Evolutionary conservation across 2,329 filamentous ascomycete species (phyloP).

Genomic region (Ustulina deusta): DNA sequence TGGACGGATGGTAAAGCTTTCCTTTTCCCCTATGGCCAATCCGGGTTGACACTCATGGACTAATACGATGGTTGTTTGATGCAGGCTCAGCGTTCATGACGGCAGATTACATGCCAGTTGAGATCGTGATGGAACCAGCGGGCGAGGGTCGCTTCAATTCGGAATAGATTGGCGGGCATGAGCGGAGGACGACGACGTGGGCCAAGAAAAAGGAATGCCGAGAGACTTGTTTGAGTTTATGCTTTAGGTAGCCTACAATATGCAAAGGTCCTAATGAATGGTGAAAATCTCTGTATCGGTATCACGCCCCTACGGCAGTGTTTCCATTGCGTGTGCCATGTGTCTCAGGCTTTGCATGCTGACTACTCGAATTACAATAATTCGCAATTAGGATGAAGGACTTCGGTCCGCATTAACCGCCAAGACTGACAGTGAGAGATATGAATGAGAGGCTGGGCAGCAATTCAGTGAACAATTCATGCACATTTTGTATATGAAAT

Average conservation of each 20-base stretch:
- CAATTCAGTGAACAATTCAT: background rate
- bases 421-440: background rate
- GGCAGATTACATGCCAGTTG: conserved; percentile 51
- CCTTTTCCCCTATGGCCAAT: background rate
- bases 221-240: conserved; percentile 4
- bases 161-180: conserved; percentile 31
- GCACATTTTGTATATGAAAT: background rate
- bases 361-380: background rate
- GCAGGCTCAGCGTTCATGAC: conserved; percentile 48
- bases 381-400: no score
- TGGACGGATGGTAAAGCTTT: conserved; percentile 55
- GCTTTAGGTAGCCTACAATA: conserved; percentile 19
- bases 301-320: background rate
- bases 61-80: conserved; percentile 18
- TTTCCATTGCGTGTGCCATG: background rate
- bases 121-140: conserved; percentile 50
- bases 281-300: background rate
- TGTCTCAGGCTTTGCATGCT: background rate
- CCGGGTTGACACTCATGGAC: background rate
- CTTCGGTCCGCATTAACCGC: background rate
- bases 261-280: conserved; percentile 21
- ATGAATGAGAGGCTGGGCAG: background rate
- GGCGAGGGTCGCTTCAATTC: conserved; percentile 44
- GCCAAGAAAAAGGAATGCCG: conserved; percentile 27
- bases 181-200: conserved; percentile 15